These are phyloP conservation scores for Alternaria arbusti DNA, from an alignment of 2,329 filamentous ascomycete genomes.

Conservation along the genomic window DNA sequence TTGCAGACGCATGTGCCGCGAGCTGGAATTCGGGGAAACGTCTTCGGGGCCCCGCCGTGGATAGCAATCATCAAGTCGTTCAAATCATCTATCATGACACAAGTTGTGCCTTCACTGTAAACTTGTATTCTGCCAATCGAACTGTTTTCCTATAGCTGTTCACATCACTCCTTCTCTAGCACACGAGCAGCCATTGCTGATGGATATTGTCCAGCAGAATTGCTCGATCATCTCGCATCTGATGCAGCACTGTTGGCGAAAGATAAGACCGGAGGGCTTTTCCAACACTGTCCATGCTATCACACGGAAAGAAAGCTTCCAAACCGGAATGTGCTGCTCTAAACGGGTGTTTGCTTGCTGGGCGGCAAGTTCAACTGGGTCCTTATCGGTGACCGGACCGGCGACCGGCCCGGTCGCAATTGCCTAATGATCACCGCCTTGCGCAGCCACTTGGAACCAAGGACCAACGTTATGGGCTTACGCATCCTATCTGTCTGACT, in stretches of 20 bases:
- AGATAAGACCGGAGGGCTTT: not conserved
- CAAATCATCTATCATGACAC: not conserved
- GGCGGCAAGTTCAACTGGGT: not conserved
- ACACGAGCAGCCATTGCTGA: not conserved
- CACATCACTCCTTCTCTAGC: not conserved
- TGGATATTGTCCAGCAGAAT: not conserved
- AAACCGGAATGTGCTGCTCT: not conserved
- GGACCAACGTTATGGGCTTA: not conserved
- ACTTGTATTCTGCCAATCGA: not conserved
- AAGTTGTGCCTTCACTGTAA: not conserved
- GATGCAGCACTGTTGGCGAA: not conserved
- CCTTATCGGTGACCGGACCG: conserved; percentile 4
- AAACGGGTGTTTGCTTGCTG: not conserved
- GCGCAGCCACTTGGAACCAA: not conserved
- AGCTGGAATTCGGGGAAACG: not conserved
- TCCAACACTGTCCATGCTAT: not conserved
- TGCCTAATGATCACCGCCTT: not conserved
- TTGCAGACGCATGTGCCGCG: not conserved
- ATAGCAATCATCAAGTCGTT: not conserved
- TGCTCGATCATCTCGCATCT: not conserved
- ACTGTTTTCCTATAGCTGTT: not conserved
- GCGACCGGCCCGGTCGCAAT: not conserved
- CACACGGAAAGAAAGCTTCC: not conserved
- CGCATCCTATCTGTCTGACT: not conserved
- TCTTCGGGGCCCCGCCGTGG: not conserved